A percentile compares a stretch with the other conserved stretches of the same genome.
Conservation (phyloP, 2,329 filamentous ascomycete genomes). For the Colletotrichum sp. region DNA sequence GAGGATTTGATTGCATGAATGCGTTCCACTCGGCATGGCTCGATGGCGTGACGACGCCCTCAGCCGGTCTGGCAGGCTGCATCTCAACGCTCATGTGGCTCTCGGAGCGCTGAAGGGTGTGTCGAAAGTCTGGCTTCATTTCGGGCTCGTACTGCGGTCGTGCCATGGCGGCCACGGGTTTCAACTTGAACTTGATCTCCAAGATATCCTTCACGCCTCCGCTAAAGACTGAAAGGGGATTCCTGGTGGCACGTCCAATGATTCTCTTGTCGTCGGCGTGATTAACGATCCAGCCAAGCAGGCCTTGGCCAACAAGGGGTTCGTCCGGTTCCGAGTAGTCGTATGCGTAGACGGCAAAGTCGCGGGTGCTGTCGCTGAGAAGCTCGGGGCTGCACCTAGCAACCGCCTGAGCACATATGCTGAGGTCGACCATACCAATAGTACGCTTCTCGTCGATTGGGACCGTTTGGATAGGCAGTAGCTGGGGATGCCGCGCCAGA, state of each 20-base stretch:
- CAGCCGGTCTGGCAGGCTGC: slow-evolving; percentile 28
- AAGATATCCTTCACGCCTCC: slow-evolving; percentile 86
- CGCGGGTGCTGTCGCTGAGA: slow-evolving; percentile 70
- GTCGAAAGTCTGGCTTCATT: slow-evolving; percentile 1
- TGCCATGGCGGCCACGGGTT: slow-evolving; percentile 70
- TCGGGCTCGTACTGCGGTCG: slow-evolving; percentile 25
- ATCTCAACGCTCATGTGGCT: slow-evolving; percentile 17
- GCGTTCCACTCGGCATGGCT: slow-evolving; percentile 80
- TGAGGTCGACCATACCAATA: slow-evolving; percentile 88
- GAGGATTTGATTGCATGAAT: slow-evolving; percentile 75
- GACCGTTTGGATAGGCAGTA: slow-evolving; percentile 80
- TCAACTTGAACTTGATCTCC: slow-evolving; percentile 89
- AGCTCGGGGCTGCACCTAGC: slow-evolving; percentile 83
- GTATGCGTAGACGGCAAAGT: slow-evolving; percentile 97
- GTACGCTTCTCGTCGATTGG: slow-evolving; percentile 78
- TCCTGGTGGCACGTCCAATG: slow-evolving; percentile 89
- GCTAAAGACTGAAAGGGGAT: slow-evolving; percentile 81
- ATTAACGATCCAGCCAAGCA: slow-evolving; percentile 81
- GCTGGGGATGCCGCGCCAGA: slow-evolving; percentile 82
- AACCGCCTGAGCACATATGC: slow-evolving; percentile 86
- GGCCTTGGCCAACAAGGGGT: slow-evolving; percentile 92
- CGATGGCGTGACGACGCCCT: slow-evolving; percentile 49
- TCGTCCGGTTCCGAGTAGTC: slow-evolving; percentile 96
- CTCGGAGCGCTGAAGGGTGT: slow-evolving; percentile 15
- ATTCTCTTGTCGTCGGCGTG: slow-evolving; percentile 62